Conservation (phyloP, 176 grass and related monocot species). For the Oryza glaberrima region DNA sequence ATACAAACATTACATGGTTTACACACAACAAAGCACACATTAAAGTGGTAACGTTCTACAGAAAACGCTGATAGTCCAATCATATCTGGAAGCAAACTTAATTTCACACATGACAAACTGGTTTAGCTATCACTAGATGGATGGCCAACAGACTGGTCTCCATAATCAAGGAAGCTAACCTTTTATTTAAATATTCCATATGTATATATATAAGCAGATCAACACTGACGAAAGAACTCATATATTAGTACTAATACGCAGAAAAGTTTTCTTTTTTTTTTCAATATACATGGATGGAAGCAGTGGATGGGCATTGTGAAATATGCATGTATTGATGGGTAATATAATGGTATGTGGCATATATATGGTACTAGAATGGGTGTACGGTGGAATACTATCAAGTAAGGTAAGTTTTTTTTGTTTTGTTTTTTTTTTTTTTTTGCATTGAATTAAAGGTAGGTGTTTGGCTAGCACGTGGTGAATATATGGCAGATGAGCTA, state of each 20-base stretch:
- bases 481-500: not conserved
- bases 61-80: not conserved
- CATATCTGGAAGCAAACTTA: not conserved
- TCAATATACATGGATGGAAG: too few relatives aligned
- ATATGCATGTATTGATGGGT: too few relatives aligned
- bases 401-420: too few relatives aligned
- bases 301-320: too few relatives aligned
- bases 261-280: too few relatives aligned
- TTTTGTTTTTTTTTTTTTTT: too few relatives aligned
- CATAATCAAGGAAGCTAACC: not conserved
- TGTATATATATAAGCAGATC: not conserved
- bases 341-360: too few relatives aligned
- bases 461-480: not conserved
- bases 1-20: not conserved
- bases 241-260: not conserved
- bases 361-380: too few relatives aligned
- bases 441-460: too few relatives aligned
- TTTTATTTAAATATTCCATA: constrained; percentile 15
- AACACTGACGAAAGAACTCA: not conserved
- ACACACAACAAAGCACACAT: not conserved
- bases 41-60: not conserved
- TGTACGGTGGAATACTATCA: too few relatives aligned
- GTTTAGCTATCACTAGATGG: not conserved
- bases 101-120: not conserved
- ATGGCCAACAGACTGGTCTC: not conserved